phyloP scores from a whole-genome alignment of 441 rosid species.

The Kokia cookei region DNA sequence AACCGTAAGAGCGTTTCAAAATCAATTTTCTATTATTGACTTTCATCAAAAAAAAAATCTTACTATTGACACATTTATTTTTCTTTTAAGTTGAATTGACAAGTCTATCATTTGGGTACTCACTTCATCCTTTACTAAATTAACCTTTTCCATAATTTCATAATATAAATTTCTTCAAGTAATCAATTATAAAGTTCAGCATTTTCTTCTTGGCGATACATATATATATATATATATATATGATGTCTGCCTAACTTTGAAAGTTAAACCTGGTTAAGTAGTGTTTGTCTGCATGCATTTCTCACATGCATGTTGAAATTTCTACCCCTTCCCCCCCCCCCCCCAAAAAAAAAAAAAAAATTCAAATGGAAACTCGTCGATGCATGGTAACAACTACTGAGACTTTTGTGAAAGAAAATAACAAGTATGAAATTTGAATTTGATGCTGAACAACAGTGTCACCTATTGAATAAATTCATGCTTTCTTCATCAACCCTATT shows the following conservation, averaged over 20 bases:
- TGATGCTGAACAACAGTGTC: neutral
- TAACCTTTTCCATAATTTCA: neutral
- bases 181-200: neutral
- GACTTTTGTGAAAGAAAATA: neutral
- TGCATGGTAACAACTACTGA: neutral
- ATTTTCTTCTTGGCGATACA: neutral
- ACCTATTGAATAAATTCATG: neutral
- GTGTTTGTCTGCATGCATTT: neutral
- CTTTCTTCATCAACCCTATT: neutral
- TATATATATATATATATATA: neutral
- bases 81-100: neutral
- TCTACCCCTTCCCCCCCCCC: neutral
- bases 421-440: neutral
- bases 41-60: neutral
- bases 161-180: neutral
- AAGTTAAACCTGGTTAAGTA: neutral
- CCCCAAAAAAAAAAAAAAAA: neutral
- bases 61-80: neutral
- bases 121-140: neutral
- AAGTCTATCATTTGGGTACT: neutral
- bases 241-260: neutral
- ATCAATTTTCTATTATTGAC: neutral
- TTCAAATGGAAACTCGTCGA: neutral
- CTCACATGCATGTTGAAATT: neutral
- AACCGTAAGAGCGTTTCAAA: neutral